Percentiles rank a stretch among this genome's conserved stretches.
These are phyloP conservation scores for Ogataea ganodermae DNA, from an alignment of 805 yeast species.

Conservation along the genomic window DNA sequence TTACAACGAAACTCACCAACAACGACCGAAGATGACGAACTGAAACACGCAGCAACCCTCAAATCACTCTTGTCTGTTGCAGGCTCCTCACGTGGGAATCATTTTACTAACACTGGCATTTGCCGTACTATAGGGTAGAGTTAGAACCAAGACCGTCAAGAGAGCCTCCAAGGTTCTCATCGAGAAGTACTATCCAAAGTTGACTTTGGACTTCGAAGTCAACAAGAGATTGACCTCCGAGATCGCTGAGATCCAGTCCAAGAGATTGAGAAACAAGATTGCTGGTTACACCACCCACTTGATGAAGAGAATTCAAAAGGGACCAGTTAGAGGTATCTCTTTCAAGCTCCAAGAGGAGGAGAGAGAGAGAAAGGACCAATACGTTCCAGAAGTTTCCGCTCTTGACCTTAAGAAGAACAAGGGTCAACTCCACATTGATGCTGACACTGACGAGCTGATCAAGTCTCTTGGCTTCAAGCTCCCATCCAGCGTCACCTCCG, in stretches of 20 bases:
- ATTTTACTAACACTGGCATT: conserved; percentile 15
- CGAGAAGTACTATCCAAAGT: conserved; percentile 99
- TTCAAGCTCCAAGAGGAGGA: conserved; percentile 99
- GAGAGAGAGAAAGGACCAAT: conserved; percentile 99
- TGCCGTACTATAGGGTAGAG: conserved; percentile 78
- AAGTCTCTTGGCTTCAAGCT: conserved; percentile 89
- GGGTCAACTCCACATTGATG: conserved; percentile 95
- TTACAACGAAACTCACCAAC: no score
- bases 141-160: conserved; percentile 99
- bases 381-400: conserved; percentile 99
- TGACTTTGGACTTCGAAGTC: conserved; percentile 98
- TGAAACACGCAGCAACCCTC: not conserved
- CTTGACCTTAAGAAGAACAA: conserved; percentile 96
- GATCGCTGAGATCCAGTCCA: conserved; percentile 98
- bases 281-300: conserved; percentile 99
- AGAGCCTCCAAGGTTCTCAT: conserved; percentile 99
- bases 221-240: conserved; percentile 99
- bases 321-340: conserved; percentile 99
- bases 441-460: conserved; percentile 94
- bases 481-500: conserved; percentile 82
- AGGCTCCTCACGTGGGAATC: not conserved
- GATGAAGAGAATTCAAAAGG: conserved; percentile 99
- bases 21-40: no score
- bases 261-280: conserved; percentile 99
- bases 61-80: not conserved